Evolutionary conservation across 768 basidiomycete species (phyloP), one percentile per base, ranked within the genome.

Genomic region (Pulveroboletus ravenelii): DNA sequence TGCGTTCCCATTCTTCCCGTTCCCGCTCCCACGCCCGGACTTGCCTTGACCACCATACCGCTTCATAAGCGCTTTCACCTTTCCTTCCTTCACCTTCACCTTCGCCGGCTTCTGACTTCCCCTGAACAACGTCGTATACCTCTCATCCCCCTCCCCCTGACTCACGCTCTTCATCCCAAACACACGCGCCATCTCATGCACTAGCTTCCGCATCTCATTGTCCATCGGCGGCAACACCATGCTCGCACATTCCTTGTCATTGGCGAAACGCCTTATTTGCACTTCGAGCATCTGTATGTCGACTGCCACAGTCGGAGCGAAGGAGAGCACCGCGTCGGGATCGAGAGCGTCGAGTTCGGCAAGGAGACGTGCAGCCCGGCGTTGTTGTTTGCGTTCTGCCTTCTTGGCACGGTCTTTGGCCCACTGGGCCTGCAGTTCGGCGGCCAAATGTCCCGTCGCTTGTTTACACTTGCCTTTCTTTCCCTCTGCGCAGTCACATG

Each of bases 361-460:
- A 15, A 78, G 72, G 2, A 85, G 69, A 10, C 79, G 79, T 14
- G 77, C 81, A 3, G 77, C 66, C 1, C 73, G 77, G 1, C 91
- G 83, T 14, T 77, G 73, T 2, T 72, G 76, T 64, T 91, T 95
- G 61, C 72, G 65, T 50, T 84, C 82, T 0, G 90, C 90, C 64
- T 96, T 98, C 72, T 84, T 87, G 45, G 74, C 70, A 2, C 92
- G 89, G 62, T 97, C 94, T 41, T 78, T 78, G 40, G 81, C 79
- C 92, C 92, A 96, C 51, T 82, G 84, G 0, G 70, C 78, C 46
- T 73, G 75, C 8, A 96, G 74, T 6, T 82, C 76, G 2, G 70
- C 59, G 0, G 88, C 80, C 10, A 87, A 58, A 41, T 72, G 6
- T 2, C 39, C 44, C 27, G n/a, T 30, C 3, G 10, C 2, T 14